Conservation (phyloP, 1,139 yeast genomes). For the Nakaseomyces uthaithaninus region DNA sequence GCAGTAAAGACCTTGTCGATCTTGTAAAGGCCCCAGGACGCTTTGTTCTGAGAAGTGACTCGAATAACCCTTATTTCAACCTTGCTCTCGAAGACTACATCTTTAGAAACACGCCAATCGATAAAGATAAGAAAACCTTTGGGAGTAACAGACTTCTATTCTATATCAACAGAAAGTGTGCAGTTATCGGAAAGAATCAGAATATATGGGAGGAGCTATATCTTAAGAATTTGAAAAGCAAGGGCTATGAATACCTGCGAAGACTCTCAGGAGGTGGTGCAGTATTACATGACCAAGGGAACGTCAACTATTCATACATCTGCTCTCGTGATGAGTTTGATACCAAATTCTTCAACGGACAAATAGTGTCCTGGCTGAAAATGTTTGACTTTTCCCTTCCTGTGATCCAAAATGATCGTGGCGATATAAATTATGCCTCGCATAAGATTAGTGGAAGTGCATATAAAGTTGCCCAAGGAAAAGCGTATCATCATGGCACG, state of each 20-base stretch:
- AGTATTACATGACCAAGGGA: slow-evolving; percentile 92
- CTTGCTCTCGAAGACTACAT: slow-evolving; percentile 77
- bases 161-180: slow-evolving; percentile 74
- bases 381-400: slow-evolving; percentile 33
- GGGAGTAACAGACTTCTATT: slow-evolving; percentile 50
- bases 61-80: slow-evolving; percentile 62
- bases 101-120: slow-evolving; percentile 53
- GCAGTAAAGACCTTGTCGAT: slow-evolving; percentile 15
- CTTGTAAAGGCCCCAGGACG: slow-evolving; percentile 18
- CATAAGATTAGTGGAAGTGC: slow-evolving; percentile 85
- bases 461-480: slow-evolving; percentile 72
- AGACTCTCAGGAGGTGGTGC: slow-evolving; percentile 94
- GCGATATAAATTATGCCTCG: slow-evolving; percentile 53
- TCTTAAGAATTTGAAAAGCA: slow-evolving; percentile 45
- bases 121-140: slow-evolving; percentile 19
- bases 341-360: slow-evolving; percentile 51
- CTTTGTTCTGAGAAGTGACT: slow-evolving; percentile 25
- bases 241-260: slow-evolving; percentile 63
- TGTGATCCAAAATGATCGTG: slow-evolving; percentile 46
- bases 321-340: slow-evolving; percentile 61
- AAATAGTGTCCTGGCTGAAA: slow-evolving; percentile 48
- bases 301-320: slow-evolving; percentile 78
- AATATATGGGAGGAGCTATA: slow-evolving; percentile 89
- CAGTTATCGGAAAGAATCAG: slow-evolving; percentile 93
- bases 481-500: slow-evolving; percentile 93